Percentiles rank a stretch among this genome's conserved stretches.
phyloP scores from a whole-genome alignment of 1,284 basidiomycete genomes.

The Amylostereum areolatum region DNA sequence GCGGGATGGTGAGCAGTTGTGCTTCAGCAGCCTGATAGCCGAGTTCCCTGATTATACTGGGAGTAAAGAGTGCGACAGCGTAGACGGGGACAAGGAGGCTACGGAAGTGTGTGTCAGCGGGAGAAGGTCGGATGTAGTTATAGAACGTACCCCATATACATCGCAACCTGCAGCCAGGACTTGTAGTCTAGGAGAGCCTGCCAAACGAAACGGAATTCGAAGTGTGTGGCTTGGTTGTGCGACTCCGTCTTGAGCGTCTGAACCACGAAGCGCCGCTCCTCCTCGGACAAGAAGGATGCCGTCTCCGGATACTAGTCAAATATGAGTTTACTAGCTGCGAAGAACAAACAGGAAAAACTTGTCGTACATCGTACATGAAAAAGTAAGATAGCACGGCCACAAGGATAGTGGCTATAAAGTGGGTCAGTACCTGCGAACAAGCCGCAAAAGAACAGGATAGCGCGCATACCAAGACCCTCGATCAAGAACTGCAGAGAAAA shows the following conservation, averaged over 20 bases:
- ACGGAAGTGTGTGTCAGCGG: conserved; percentile 7
- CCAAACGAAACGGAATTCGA: conserved; percentile 29
- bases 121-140: background rate
- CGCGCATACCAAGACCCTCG: conserved; percentile 20
- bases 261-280: conserved; percentile 27
- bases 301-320: conserved; percentile 31
- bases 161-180: conserved; percentile 34
- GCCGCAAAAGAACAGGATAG: background rate
- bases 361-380: conserved; percentile 37
- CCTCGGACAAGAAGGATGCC: conserved; percentile 32
- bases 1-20: conserved; percentile 52
- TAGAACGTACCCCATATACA: conserved; percentile 36
- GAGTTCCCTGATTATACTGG: conserved; percentile 48
- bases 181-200: conserved; percentile 40
- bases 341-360: background rate
- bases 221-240: conserved; percentile 26
- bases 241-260: conserved; percentile 23
- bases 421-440: background rate
- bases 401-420: conserved; percentile 26
- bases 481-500: conserved; percentile 22
- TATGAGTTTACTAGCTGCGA: background rate
- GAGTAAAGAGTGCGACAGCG: conserved; percentile 52
- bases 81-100: conserved; percentile 47
- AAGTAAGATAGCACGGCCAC: conserved; percentile 32
- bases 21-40: conserved; percentile 52